Evolutionary conservation across 805 yeast genomes (phyloP).

Genomic region (Millerozyma miso): DNA sequence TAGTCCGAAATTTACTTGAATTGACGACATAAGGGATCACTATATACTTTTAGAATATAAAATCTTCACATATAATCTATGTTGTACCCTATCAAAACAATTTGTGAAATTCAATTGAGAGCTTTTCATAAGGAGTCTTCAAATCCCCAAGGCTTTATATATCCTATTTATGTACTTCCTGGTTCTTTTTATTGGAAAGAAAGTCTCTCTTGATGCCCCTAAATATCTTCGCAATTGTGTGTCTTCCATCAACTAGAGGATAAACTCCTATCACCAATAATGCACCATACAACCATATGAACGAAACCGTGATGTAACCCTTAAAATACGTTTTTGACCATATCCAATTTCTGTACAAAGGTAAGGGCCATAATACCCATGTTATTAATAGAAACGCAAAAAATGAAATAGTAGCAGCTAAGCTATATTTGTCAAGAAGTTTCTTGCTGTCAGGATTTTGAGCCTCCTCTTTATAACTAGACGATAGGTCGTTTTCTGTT

Average conservation of each 20-base stretch:
- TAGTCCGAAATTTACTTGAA: too few species aligned
- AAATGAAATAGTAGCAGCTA: constrained; percentile 22
- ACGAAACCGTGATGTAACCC: constrained; percentile 35
- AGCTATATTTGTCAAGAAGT: constrained; percentile 14
- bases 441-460: constrained; percentile 4
- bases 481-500: not conserved
- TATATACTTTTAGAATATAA: too few species aligned
- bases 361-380: constrained; percentile 41
- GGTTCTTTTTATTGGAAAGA: not conserved
- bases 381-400: constrained; percentile 26
- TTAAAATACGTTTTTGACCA: constrained; percentile 32
- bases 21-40: too few species aligned
- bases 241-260: constrained; percentile 33
- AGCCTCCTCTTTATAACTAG: not conserved
- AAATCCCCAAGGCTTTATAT: too few species aligned
- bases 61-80: too few species aligned
- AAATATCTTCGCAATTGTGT: constrained; percentile 19
- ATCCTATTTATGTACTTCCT: too few species aligned
- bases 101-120: too few species aligned
- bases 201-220: constrained; percentile 17
- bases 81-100: too few species aligned
- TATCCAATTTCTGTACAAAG: constrained; percentile 39
- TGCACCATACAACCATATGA: constrained; percentile 38
- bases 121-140: too few species aligned
- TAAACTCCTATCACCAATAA: constrained; percentile 28